phyloP scores from a whole-genome alignment of 139 green algal species.

The Chlamydomonas sp. region DNA sequence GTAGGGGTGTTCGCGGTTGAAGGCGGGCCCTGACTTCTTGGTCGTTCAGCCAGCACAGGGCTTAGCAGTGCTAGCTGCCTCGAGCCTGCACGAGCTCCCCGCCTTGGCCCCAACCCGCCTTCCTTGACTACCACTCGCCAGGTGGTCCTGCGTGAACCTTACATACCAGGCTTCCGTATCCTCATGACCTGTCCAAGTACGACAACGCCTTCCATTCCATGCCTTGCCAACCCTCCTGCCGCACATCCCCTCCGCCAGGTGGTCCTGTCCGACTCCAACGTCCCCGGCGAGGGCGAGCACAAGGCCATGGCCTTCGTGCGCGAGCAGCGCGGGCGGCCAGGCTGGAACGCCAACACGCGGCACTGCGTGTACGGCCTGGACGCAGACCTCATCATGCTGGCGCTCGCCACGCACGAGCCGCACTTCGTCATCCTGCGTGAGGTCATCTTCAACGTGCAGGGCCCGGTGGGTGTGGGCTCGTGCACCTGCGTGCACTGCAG shows the following conservation, averaged over 20 bases:
- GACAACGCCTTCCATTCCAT: too few species aligned
- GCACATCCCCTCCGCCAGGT: slow-evolving; percentile 68
- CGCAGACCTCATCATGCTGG: slow-evolving; percentile 99
- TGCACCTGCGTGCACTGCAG: background rate
- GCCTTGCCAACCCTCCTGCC: too few species aligned
- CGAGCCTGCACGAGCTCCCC: too few species aligned
- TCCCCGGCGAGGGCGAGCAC: slow-evolving; percentile 98
- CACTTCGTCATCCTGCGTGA: slow-evolving; percentile 90
- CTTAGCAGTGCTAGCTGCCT: too few species aligned
- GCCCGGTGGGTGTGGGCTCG: background rate
- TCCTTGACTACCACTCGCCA: too few species aligned
- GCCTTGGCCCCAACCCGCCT: too few species aligned
- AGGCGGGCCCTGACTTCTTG: too few species aligned
- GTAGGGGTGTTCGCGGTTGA: too few species aligned
- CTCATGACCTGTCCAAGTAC: too few species aligned
- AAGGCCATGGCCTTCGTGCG: slow-evolving; percentile 97
- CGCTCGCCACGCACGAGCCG: slow-evolving; percentile 80
- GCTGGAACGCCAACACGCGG: slow-evolving; percentile 90
- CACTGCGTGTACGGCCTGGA: slow-evolving; percentile 99
- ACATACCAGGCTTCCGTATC: too few species aligned
- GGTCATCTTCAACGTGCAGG: slow-evolving; percentile 52
- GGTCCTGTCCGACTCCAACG: slow-evolving; percentile 95
- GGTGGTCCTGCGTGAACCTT: too few species aligned
- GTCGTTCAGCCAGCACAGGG: too few species aligned
- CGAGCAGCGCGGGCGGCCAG: slow-evolving; percentile 85